Evolutionary conservation across 305 asterid species (phyloP).

Genomic region (Fraxinus platypoda): DNA sequence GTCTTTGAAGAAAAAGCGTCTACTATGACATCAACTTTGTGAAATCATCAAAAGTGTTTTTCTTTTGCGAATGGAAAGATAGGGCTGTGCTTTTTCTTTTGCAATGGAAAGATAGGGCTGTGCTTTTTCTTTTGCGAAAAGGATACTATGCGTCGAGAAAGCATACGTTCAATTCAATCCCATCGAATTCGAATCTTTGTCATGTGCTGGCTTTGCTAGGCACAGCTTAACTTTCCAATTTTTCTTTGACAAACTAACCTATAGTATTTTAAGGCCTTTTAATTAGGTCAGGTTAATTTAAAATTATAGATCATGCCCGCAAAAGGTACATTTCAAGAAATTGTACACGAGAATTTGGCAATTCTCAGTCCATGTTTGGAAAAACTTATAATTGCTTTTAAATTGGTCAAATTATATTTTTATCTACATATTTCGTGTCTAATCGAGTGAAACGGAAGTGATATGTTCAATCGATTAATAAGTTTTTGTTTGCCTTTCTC

Average conservation of each 20-base stretch:
- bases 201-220: slow-evolving; percentile 42
- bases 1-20: background rate
- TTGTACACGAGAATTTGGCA: no score
- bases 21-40: background rate
- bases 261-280: background rate
- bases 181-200: background rate
- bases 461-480: no score
- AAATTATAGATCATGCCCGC: background rate
- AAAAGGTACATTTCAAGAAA: no score
- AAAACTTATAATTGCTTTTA: no score
- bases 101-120: background rate
- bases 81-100: background rate
- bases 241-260: background rate
- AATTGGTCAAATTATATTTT: no score
- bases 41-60: background rate
- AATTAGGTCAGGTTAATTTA: background rate
- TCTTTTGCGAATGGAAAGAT: background rate
- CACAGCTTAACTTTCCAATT: slow-evolving; percentile 38
- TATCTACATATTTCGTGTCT: no score
- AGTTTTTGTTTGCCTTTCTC: no score
- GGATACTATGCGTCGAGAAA: background rate
- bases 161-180: background rate
- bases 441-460: no score
- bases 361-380: no score
- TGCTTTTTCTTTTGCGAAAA: background rate